Base-by-base conservation (phyloP, 345 rosid species). In the Kandelia obovata region DNA sequence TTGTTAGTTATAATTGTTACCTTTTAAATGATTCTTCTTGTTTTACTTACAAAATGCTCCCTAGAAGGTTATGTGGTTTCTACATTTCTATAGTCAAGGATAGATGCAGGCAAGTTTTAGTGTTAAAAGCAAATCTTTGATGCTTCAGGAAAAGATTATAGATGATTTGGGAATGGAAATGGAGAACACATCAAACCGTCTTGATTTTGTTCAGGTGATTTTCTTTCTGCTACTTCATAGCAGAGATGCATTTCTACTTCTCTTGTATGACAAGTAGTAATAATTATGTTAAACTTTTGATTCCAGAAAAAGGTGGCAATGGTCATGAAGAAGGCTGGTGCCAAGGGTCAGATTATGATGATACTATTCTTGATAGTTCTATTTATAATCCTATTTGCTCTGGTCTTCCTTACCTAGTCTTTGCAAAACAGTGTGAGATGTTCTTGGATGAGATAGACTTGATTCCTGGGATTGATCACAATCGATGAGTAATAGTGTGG, bases 281-380 rank as follows among this genome's bases (percentile, higher is more conserved):
- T 20, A 30, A 26, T 58, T 30, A 15, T 70, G 39, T 65, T 11
- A 10, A 9, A 39, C 47, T 10, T 15, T 62, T 66, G 68, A 52
- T 68, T 78, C 78, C 96, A 94, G 98, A 95, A 95, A 85, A 95
- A 90, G 73, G 98, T 95, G 71, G 96, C 88, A 13, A 85, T 92
- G 94, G 96, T 95, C 64, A 95, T 95, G 99, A 95, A 90, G 90
- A 95, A 90, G 78, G 98, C 98, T 43, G 76, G 99, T 62, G 87
- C 88, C 8, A 95, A 90, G 85, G 98, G 97, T 10, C 99, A 95
- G 75, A 65, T 85, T 63, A 89, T 95, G 98, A 92, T 95, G 99
- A 95, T 90, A 68, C 61, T 89, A 69, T 89, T 88, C 80, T 79
- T 95, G 76, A 64, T 95, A 34, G 83, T 73, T 81, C 71, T 95